phyloP scores from a whole-genome alignment of 306 rosid genomes.

The Fragaria ananassa region DNA sequence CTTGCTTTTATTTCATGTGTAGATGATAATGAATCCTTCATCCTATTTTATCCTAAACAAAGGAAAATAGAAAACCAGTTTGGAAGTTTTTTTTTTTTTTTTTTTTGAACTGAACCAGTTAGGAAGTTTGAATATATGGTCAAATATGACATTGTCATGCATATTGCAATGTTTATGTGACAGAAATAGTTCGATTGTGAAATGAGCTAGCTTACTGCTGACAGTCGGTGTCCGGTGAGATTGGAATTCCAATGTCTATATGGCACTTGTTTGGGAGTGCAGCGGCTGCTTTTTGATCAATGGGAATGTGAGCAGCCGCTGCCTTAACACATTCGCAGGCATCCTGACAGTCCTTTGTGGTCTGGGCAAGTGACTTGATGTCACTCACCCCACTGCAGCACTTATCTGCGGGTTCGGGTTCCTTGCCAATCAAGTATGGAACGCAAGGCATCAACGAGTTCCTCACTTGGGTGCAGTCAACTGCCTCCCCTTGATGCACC shows the following conservation, averaged over 20 bases:
- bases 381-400: constrained; percentile 1
- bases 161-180: not conserved
- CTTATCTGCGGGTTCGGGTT: not conserved
- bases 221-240: constrained; percentile 1
- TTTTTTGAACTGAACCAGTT: no score
- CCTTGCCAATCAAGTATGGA: not conserved
- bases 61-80: not conserved
- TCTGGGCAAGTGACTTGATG: not conserved
- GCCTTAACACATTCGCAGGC: constrained; percentile 8
- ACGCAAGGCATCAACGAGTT: no score
- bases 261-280: not conserved
- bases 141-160: no score
- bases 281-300: not conserved
- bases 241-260: not conserved
- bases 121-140: not conserved
- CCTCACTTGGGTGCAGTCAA: not conserved
- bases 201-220: not conserved
- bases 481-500: constrained; percentile 3
- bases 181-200: no score
- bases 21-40: not conserved
- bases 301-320: not conserved
- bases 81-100: no score
- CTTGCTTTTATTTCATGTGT: constrained; percentile 7
- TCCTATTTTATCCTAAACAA: not conserved
- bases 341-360: not conserved